Evolutionary conservation across 805 yeast species (phyloP).

Genomic region (Pichia exigua): DNA sequence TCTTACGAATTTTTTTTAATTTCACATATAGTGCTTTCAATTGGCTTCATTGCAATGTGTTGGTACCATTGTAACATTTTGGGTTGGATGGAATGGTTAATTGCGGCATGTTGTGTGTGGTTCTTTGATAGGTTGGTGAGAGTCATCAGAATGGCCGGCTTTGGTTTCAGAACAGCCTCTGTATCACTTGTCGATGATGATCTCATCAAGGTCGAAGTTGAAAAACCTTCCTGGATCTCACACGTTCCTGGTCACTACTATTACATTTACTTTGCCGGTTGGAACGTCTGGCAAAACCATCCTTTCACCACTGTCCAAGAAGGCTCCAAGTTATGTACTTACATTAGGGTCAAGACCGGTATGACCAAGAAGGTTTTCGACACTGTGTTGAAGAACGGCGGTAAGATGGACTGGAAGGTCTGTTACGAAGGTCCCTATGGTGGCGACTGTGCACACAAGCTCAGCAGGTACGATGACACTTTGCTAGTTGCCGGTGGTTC

Average conservation of each 20-base stretch:
- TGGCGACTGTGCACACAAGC: neutral
- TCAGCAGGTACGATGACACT: neutral
- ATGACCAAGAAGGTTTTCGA: neutral
- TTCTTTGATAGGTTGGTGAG: slow-evolving; percentile 43
- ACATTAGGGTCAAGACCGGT: neutral
- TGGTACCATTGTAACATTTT: slow-evolving; percentile 47
- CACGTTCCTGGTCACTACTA: neutral
- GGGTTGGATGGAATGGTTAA: slow-evolving; percentile 29
- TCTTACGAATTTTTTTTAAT: slow-evolving; percentile 54
- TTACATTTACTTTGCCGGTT: neutral
- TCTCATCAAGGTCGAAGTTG: slow-evolving; percentile 6
- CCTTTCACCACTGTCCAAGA: neutral
- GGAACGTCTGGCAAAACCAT: neutral
- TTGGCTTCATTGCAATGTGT: slow-evolving; percentile 42
- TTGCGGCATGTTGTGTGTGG: slow-evolving; percentile 41
- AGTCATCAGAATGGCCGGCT: slow-evolving; percentile 21
- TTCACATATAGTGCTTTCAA: slow-evolving; percentile 49
- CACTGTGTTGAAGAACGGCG: neutral
- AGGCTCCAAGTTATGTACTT: neutral
- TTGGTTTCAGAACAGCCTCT: slow-evolving; percentile 19
- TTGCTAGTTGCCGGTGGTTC: neutral
- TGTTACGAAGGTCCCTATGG: neutral
- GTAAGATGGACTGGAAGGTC: neutral
- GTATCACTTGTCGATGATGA: slow-evolving; percentile 6
- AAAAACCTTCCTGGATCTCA: neutral